Conservation (phyloP, 2,329 filamentous ascomycete genomes). For the Colletotrichum sp. region DNA sequence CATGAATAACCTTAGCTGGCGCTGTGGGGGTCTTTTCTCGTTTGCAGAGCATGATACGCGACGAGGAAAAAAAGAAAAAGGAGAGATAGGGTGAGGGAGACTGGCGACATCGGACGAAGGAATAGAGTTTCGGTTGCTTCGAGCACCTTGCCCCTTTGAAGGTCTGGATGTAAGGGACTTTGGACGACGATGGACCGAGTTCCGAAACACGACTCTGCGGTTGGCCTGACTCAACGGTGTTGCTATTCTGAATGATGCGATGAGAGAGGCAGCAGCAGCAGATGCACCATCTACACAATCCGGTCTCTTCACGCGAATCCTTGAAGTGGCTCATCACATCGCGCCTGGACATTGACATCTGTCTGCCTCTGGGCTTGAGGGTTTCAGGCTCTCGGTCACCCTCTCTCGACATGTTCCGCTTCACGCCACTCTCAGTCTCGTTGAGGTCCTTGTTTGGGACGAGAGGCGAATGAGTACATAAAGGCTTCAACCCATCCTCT, state of each 20-base stretch:
- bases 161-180: constrained; percentile 17
- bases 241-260: constrained; percentile 1
- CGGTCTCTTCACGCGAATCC: not conserved
- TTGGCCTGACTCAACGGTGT: constrained; percentile 13
- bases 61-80: not conserved
- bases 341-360: constrained; percentile 5
- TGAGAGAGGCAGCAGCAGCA: not conserved
- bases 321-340: constrained; percentile 5
- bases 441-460: not conserved
- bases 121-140: constrained; percentile 15
- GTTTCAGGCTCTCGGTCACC: constrained; percentile 10
- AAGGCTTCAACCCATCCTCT: not conserved
- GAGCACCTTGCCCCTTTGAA: constrained; percentile 10
- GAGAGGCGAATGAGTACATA: not conserved
- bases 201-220: not conserved
- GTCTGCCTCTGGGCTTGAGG: not conserved
- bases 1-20: constrained; percentile 7
- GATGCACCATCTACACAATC: not conserved
- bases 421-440: not conserved
- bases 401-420: constrained; percentile 6
- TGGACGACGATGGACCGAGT: constrained; percentile 18
- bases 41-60: not conserved
- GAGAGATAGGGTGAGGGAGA: not conserved
- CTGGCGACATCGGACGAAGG: constrained; percentile 10
- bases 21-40: not conserved